These are phyloP conservation scores for Tylopilus sp. DNA, from an alignment of 768 basidiomycete species.

Conservation along the genomic window DNA sequence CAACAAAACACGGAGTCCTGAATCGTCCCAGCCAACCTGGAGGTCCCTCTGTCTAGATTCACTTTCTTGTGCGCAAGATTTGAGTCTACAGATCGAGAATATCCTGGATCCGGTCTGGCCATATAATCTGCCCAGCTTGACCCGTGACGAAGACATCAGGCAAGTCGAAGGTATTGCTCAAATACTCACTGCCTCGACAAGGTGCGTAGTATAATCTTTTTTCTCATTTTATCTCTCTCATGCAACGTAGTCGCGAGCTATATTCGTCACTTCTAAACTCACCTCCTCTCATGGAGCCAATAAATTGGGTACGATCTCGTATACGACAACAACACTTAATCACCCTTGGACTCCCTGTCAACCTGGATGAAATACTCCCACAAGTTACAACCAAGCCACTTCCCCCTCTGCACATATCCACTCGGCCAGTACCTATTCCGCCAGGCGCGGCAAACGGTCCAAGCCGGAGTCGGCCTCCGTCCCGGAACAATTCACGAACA, in stretches of 20 bases:
- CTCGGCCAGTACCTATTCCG: conserved; percentile 78
- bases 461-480: conserved; percentile 27
- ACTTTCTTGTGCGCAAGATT: conserved; percentile 50
- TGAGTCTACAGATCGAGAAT: conserved; percentile 61
- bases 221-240: conserved; percentile 23
- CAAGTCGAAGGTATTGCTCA: conserved; percentile 80
- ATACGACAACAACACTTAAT: conserved; percentile 91
- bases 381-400: conserved; percentile 60
- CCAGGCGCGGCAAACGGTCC: conserved; percentile 52
- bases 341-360: conserved; percentile 88
- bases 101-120: conserved; percentile 69
- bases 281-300: conserved; percentile 74
- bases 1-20: conserved; percentile 28
- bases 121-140: conserved; percentile 44
- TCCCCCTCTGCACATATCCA: conserved; percentile 79
- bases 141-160: conserved; percentile 71
- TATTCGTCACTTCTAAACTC: conserved; percentile 70
- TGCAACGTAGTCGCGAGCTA: conserved; percentile 63
- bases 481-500: conserved; percentile 47
- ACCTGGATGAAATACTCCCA: conserved; percentile 88
- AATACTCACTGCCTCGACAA: conserved; percentile 69
- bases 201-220: conserved; percentile 42
- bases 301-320: conserved; percentile 91
- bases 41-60: conserved; percentile 63
- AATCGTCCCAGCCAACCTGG: conserved; percentile 49